phyloP scores from a whole-genome alignment of 805 yeast species.

The Teunomyces pallodes region DNA sequence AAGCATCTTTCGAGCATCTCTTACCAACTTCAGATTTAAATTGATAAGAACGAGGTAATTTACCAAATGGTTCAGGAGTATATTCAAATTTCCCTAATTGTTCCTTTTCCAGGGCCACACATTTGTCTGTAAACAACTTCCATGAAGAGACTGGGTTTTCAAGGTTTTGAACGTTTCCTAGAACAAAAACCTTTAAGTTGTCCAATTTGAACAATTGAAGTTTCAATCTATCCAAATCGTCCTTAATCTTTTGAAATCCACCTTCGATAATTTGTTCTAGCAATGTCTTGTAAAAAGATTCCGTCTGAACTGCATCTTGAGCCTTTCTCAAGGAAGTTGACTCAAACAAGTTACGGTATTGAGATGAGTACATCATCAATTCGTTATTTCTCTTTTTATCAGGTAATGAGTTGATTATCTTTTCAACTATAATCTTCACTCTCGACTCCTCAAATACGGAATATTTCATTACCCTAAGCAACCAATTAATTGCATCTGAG shows the following conservation, averaged over 20 bases:
- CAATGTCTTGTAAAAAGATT: conserved; percentile 46
- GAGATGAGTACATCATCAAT: conserved; percentile 63
- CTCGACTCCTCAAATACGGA: conserved; percentile 72
- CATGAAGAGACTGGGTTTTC: conserved; percentile 59
- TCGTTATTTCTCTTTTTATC: conserved; percentile 64
- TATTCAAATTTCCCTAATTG: conserved; percentile 1
- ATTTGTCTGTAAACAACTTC: conserved; percentile 35
- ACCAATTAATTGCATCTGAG: conserved; percentile 71
- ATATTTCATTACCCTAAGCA: conserved; percentile 59
- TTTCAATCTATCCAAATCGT: conserved; percentile 53
- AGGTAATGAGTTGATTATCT: conserved; percentile 55
- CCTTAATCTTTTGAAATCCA: conserved; percentile 40
- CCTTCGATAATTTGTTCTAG: conserved; percentile 54
- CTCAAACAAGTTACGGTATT: conserved; percentile 50
- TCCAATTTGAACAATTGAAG: conserved; percentile 49
- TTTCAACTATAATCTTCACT: conserved; percentile 63
- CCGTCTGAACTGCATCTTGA: conserved; percentile 63
- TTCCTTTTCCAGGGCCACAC: conserved; percentile 8
- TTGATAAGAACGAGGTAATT: conserved; percentile 52
- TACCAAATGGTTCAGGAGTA: conserved; percentile 15
- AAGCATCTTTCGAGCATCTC: conserved; percentile 52
- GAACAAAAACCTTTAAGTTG: conserved; percentile 64
- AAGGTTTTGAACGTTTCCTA: conserved; percentile 63
- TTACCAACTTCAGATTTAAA: conserved; percentile 58
- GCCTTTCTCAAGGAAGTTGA: conserved; percentile 65